These are phyloP conservation scores for Castanea mollissima DNA, from an alignment of 306 rosid species.

Conservation along the genomic window DNA sequence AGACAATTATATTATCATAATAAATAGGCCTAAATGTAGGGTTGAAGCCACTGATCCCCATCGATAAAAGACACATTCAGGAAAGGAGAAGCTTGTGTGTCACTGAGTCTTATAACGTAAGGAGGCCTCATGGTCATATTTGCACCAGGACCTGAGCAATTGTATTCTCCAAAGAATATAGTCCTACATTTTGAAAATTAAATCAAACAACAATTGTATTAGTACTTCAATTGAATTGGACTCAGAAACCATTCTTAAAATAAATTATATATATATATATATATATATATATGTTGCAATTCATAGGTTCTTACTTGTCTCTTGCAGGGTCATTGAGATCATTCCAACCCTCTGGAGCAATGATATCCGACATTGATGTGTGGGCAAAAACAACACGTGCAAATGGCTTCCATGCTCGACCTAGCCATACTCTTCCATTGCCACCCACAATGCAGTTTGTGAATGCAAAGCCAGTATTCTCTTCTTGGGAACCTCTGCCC, in stretches of 20 bases:
- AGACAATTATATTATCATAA: too few species aligned
- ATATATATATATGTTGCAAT: too few species aligned
- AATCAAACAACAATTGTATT: not conserved
- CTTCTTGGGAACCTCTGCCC: slow-evolving; percentile 64
- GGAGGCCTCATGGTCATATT: slow-evolving; percentile 43
- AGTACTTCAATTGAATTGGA: too few species aligned
- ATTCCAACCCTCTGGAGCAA: slow-evolving; percentile 93
- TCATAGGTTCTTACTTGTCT: slow-evolving; percentile 56
- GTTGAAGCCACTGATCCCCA: slow-evolving; percentile 62
- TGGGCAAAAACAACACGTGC: slow-evolving; percentile 68
- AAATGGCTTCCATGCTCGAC: slow-evolving; percentile 92
- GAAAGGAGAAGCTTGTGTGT: slow-evolving; percentile 56
- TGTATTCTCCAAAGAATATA: slow-evolving; percentile 77
- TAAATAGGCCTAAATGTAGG: not conserved
- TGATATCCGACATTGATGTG: slow-evolving; percentile 75
- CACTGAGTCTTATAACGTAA: slow-evolving; percentile 63
- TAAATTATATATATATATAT: too few species aligned
- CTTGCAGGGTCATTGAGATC: slow-evolving; percentile 82
- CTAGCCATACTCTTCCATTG: slow-evolving; percentile 77
- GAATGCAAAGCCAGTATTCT: slow-evolving; percentile 74
- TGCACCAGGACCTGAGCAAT: slow-evolving; percentile 70
- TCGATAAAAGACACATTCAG: slow-evolving; percentile 59
- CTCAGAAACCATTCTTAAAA: too few species aligned
- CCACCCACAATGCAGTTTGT: slow-evolving; percentile 74
- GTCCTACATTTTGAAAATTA: slow-evolving; percentile 44